Evolutionary conservation across 371 early-diverging fungal genomes (phyloP).

Genomic region (Encephalitozoon intestinalis): DNA sequence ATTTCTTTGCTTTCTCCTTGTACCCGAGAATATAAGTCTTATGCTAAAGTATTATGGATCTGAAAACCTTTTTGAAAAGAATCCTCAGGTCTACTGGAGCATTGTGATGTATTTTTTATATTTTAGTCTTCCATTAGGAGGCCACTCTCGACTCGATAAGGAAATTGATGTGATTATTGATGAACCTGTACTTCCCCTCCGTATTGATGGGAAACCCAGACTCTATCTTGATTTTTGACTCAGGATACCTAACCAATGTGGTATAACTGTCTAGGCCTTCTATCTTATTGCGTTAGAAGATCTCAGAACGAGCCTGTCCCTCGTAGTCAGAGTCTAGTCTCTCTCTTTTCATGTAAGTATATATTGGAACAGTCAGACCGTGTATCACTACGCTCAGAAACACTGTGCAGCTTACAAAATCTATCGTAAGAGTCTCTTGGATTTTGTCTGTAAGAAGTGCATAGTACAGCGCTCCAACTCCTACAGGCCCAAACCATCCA

Average conservation of each 20-base stretch:
- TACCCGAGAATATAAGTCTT: neutral
- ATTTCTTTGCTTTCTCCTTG: neutral
- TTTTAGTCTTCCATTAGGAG: neutral
- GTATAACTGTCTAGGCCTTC: neutral
- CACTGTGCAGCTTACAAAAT: constrained; percentile 41
- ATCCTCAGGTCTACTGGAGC: neutral
- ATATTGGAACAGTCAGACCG: constrained; percentile 46
- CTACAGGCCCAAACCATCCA: constrained; percentile 92
- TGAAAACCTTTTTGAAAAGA: neutral
- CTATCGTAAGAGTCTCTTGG: constrained; percentile 22
- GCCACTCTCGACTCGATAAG: neutral
- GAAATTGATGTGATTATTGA: neutral
- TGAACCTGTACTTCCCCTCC: neutral
- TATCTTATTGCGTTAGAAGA: neutral
- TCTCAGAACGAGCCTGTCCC: neutral
- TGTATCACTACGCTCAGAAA: constrained; percentile 50
- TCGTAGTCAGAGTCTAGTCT: neutral
- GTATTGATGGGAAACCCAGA: neutral
- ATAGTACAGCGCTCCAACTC: constrained; percentile 71
- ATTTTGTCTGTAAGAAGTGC: constrained; percentile 43
- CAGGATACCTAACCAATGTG: too few species aligned
- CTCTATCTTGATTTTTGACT: neutral
- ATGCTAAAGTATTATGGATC: neutral
- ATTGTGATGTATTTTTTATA: constrained; percentile 5
- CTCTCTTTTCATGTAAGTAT: constrained; percentile 14